Percentiles rank a stretch among this genome's conserved stretches.
phyloP scores from a whole-genome alignment of 257 asterid genomes.

The Catharanthus roseus region DNA sequence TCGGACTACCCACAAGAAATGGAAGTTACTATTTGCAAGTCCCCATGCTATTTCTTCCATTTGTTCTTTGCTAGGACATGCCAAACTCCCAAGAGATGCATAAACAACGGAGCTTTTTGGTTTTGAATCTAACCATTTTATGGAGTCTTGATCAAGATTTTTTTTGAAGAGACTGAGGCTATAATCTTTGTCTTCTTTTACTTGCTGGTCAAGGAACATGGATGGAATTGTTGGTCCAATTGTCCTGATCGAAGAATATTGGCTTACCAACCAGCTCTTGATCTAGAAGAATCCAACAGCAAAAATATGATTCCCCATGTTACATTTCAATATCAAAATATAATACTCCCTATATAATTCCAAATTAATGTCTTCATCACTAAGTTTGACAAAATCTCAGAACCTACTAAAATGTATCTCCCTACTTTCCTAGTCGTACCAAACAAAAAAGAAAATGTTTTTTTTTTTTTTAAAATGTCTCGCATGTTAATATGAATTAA shows the following conservation, averaged over 20 bases:
- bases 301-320: too few relatives aligned
- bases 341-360: too few relatives aligned
- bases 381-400: too few relatives aligned
- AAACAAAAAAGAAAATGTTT: too few relatives aligned
- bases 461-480: too few relatives aligned
- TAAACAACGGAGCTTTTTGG: constrained; percentile 42
- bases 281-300: neutral
- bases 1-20: constrained; percentile 61
- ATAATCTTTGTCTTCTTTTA: constrained; percentile 4
- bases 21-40: constrained; percentile 19
- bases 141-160: constrained; percentile 20
- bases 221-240: constrained; percentile 22
- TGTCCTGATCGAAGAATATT: neutral
- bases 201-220: constrained; percentile 5
- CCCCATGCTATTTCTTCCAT: constrained; percentile 47
- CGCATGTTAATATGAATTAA: too few relatives aligned
- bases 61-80: constrained; percentile 35
- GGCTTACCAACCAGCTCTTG: neutral
- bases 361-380: too few relatives aligned
- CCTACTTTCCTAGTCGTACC: too few relatives aligned
- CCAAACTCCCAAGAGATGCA: constrained; percentile 69
- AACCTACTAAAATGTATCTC: too few relatives aligned
- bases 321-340: too few relatives aligned
- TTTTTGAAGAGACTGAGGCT: constrained; percentile 2
- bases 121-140: constrained; percentile 45